Evolutionary conservation across 306 rosid genomes (phyloP).

Genomic region (Crotalaria pallida): DNA sequence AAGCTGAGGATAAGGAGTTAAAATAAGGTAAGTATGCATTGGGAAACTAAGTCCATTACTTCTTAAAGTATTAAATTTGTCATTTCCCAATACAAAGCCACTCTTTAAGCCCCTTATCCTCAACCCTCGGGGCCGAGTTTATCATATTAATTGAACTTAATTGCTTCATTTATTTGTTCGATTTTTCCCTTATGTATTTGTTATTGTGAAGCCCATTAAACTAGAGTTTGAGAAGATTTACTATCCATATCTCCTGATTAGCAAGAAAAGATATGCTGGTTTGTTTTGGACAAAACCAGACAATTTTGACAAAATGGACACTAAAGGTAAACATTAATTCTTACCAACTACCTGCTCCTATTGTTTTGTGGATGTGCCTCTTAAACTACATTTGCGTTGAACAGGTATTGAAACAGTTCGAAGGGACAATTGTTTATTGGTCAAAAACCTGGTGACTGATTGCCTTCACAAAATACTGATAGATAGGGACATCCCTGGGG

Average conservation of each 20-base stretch:
- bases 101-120: too few relatives aligned
- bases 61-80: too few relatives aligned
- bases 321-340: conserved; percentile 63
- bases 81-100: too few relatives aligned
- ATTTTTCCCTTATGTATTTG: neutral
- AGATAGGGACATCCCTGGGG: conserved; percentile 86
- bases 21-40: too few relatives aligned
- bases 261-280: conserved; percentile 99
- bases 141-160: too few relatives aligned
- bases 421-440: conserved; percentile 95
- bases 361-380: conserved; percentile 1
- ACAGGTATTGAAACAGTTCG: conserved; percentile 95
- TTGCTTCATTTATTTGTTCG: conserved; percentile 1
- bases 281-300: conserved; percentile 79
- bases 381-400: conserved; percentile 16
- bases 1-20: too few relatives aligned
- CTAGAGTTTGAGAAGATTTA: conserved; percentile 97
- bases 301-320: conserved; percentile 89
- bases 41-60: too few relatives aligned
- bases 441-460: conserved; percentile 87
- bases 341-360: neutral
- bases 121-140: too few relatives aligned
- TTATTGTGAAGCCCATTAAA: conserved; percentile 79
- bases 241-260: conserved; percentile 86
- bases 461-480: conserved; percentile 87